phyloP scores from a whole-genome alignment of 2,329 filamentous ascomycete genomes.

The Neospermospora avenae region DNA sequence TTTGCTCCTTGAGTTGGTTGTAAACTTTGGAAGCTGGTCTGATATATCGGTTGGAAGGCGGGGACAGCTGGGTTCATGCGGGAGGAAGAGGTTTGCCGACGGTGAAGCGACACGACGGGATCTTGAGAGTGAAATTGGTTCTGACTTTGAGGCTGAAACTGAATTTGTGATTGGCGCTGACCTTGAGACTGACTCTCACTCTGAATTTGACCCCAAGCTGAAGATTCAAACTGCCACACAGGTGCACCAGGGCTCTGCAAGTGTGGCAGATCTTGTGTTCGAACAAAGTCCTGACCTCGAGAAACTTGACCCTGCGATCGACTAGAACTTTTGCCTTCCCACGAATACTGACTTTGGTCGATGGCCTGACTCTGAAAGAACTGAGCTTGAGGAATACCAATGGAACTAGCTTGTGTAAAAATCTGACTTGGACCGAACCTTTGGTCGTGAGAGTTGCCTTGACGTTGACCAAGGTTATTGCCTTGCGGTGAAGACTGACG shows the following conservation, averaged over 20 bases:
- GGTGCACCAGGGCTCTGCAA: background rate
- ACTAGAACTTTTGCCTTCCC: background rate
- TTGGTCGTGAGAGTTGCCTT: too few species aligned
- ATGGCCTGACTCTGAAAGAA: too few species aligned
- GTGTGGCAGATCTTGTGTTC: background rate
- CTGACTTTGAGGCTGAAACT: background rate
- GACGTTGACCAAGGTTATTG: too few species aligned
- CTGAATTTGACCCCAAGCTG: background rate
- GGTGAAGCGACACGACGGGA: background rate
- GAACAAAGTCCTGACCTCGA: background rate
- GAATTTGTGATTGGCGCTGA: background rate
- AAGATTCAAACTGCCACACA: background rate
- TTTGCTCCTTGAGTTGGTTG: background rate
- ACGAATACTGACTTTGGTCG: too few species aligned
- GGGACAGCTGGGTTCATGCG: conserved; percentile 1
- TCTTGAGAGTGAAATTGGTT: background rate
- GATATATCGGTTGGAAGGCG: background rate
- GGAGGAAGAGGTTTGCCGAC: background rate
- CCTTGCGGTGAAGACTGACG: too few species aligned
- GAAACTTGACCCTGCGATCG: background rate
- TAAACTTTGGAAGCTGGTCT: background rate
- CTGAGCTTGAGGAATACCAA: too few species aligned
- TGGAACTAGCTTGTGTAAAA: too few species aligned
- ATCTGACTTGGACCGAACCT: too few species aligned
- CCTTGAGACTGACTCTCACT: background rate